Evolutionary conservation across 495 filamentous ascomycete species (phyloP).

Genomic region (Opeltia flavorubescens): DNA sequence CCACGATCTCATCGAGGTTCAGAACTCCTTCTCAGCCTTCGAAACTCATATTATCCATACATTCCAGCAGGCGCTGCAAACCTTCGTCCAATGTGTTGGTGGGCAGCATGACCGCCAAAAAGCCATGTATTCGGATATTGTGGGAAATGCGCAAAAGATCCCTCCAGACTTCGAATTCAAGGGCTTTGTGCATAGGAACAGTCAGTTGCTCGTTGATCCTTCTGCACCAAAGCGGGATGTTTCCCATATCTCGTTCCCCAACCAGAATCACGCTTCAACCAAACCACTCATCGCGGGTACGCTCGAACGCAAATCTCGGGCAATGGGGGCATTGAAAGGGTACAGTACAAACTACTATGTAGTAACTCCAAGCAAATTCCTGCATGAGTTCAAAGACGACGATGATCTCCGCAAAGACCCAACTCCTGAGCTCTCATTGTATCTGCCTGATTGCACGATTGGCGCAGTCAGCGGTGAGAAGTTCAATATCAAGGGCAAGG

Average conservation of each 20-base stretch:
- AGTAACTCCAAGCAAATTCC: slow-evolving; percentile 67
- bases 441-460: slow-evolving; percentile 78
- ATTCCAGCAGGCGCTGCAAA: slow-evolving; percentile 66
- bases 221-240: slow-evolving; percentile 55
- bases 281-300: slow-evolving; percentile 72
- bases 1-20: slow-evolving; percentile 75
- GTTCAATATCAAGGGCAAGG: slow-evolving; percentile 92
- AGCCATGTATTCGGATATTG: slow-evolving; percentile 69
- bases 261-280: slow-evolving; percentile 70
- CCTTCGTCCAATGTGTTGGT: slow-evolving; percentile 62
- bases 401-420: slow-evolving; percentile 76
- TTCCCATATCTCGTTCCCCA: slow-evolving; percentile 64
- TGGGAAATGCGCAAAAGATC: slow-evolving; percentile 60
- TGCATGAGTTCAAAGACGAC: slow-evolving; percentile 92
- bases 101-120: slow-evolving; percentile 71
- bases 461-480: slow-evolving; percentile 63
- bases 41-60: slow-evolving; percentile 73
- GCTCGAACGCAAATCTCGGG: slow-evolving; percentile 73
- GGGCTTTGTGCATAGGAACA: slow-evolving; percentile 58
- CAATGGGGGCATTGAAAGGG: slow-evolving; percentile 55
- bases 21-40: slow-evolving; percentile 77
- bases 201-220: slow-evolving; percentile 63
- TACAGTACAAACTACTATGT: slow-evolving; percentile 79
- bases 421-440: slow-evolving; percentile 72
- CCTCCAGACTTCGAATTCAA: slow-evolving; percentile 89